A percentile compares a stretch with the other conserved stretches of the same genome.
These are phyloP conservation scores for Erigeron canadensis DNA, from an alignment of 129 eudicot genomes.

Conservation along the genomic window DNA sequence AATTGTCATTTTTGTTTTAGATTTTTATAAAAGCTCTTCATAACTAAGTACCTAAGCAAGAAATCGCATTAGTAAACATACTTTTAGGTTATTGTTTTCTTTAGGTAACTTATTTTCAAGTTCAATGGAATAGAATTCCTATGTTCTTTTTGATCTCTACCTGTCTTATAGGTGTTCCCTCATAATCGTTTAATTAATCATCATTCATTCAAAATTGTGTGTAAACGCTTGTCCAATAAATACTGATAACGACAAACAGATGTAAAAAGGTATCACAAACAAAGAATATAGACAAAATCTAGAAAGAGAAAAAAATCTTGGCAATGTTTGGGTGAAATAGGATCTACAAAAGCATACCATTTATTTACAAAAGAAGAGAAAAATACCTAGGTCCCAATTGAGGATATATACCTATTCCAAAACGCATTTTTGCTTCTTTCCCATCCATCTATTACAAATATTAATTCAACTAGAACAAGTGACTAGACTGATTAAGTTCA, in stretches of 20 bases:
- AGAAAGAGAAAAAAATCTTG: constrained; percentile 7
- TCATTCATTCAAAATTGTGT: background rate
- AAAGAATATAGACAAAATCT: constrained; percentile 24
- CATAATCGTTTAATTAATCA: background rate
- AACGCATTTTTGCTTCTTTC: constrained; percentile 23
- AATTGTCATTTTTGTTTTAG: background rate
- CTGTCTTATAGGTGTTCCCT: too few species aligned
- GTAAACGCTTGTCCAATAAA: background rate
- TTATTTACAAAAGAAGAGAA: constrained; percentile 26
- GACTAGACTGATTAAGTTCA: constrained; percentile 2
- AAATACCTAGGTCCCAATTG: constrained; percentile 23
- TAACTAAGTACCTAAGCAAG: background rate
- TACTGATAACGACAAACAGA: background rate
- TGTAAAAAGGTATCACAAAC: background rate
- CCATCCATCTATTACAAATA: constrained; percentile 19
- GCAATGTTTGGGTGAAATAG: constrained; percentile 30
- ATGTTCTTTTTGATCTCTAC: background rate
- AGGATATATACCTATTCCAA: constrained; percentile 34
- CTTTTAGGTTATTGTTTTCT: background rate
- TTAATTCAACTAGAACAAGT: background rate
- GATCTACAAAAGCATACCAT: constrained; percentile 27
- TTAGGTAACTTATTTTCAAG: background rate
- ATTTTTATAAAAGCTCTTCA: background rate
- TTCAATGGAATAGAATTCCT: background rate
- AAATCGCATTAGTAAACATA: background rate